A percentile compares a stretch with the other conserved stretches of the same genome.
phyloP scores from a whole-genome alignment of 768 basidiomycete genomes.

The Pleurotus giganteus region DNA sequence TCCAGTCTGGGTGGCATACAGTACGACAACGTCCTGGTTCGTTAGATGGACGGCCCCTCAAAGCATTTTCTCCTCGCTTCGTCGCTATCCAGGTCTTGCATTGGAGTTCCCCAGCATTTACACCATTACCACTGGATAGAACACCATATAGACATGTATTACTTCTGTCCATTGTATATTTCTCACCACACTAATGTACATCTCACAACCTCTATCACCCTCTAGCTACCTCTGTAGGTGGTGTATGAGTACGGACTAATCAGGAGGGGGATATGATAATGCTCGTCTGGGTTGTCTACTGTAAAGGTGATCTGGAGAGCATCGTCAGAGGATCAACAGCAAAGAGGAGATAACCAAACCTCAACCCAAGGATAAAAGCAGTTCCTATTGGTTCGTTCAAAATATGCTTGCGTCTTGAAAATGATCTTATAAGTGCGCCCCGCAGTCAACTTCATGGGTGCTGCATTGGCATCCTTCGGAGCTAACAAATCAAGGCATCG shows the following conservation, averaged over 20 bases:
- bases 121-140: slow-evolving; percentile 14
- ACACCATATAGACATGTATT: slow-evolving; percentile 15
- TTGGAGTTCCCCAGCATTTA: slow-evolving; percentile 17
- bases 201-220: slow-evolving; percentile 11
- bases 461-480: slow-evolving; percentile 36
- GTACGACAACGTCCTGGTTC: slow-evolving; percentile 72
- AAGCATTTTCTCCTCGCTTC: slow-evolving; percentile 17
- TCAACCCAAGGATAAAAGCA: slow-evolving; percentile 93
- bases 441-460: slow-evolving; percentile 44
- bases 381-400: slow-evolving; percentile 55
- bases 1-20: slow-evolving; percentile 71
- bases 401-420: slow-evolving; percentile 84
- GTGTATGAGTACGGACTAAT: slow-evolving; percentile 92
- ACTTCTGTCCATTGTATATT: slow-evolving; percentile 6
- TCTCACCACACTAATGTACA: slow-evolving; percentile 18
- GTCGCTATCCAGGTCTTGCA: slow-evolving; percentile 7
- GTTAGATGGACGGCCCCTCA: slow-evolving; percentile 11
- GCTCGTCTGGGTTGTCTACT: slow-evolving; percentile 69
- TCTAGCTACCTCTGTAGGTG: slow-evolving; percentile 87
- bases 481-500: slow-evolving; percentile 79
- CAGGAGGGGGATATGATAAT: slow-evolving; percentile 89
- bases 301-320: slow-evolving; percentile 71
- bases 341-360: slow-evolving; percentile 39
- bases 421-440: slow-evolving; percentile 78
- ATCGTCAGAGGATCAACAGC: slow-evolving; percentile 8